Evolutionary conservation across 805 yeast genomes (phyloP).

Genomic region (Candida alai): DNA sequence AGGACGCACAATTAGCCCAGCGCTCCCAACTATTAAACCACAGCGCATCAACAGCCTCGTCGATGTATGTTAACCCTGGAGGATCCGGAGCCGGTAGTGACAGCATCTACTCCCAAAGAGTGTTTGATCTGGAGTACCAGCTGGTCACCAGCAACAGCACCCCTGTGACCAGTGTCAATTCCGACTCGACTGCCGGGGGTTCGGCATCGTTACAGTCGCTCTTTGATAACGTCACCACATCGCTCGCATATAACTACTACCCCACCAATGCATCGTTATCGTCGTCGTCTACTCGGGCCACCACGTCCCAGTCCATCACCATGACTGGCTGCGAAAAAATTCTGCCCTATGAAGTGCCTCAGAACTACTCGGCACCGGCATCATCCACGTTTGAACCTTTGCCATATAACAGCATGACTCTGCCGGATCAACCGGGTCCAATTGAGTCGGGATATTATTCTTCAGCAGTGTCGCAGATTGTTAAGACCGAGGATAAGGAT

Average conservation of each 20-base stretch:
- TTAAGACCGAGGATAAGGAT: constrained; percentile 3
- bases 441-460: background rate
- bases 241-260: constrained; percentile 6
- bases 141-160: constrained; percentile 1
- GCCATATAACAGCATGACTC: background rate
- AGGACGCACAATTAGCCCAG: constrained; percentile 6
- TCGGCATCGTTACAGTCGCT: constrained; percentile 9
- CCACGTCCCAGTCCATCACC: background rate
- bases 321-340: background rate
- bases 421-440: constrained; percentile 1
- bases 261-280: no score
- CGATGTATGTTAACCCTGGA: background rate
- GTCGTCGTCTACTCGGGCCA: no score
- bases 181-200: background rate
- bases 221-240: constrained; percentile 7
- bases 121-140: background rate
- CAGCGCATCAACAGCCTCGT: background rate
- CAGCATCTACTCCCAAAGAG: background rate
- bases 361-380: constrained; percentile 1
- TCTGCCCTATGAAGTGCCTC: constrained; percentile 1
- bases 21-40: constrained; percentile 1
- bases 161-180: constrained; percentile 1
- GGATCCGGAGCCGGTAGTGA: no score
- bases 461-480: no score
- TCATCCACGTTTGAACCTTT: constrained; percentile 2